Evolutionary conservation across 1,139 yeast genomes (phyloP).

Genomic region (Candida sanyaensis): DNA sequence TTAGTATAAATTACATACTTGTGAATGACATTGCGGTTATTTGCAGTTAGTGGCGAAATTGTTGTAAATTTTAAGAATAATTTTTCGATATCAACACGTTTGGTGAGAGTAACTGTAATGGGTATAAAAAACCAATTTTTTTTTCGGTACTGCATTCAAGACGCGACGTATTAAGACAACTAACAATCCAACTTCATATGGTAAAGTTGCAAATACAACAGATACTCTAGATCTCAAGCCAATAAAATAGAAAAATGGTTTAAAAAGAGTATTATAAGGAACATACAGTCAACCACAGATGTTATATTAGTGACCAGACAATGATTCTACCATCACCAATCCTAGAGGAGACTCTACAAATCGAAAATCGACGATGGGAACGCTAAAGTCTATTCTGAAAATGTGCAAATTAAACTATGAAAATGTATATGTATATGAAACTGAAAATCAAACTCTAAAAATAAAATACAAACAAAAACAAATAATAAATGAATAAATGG

Average conservation of each 20-base stretch:
- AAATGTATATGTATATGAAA: not conserved
- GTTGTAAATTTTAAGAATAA: not conserved
- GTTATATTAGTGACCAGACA: no score
- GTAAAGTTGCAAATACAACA: no score
- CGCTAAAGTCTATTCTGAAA: not conserved
- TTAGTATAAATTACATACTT: constrained; percentile 3
- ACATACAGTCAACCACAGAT: no score
- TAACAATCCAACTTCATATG: no score
- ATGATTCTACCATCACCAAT: no score
- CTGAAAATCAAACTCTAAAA: not conserved
- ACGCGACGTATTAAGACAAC: no score
- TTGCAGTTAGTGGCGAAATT: not conserved
- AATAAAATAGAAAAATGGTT: no score
- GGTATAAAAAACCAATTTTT: no score
- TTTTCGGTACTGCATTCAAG: not conserved
- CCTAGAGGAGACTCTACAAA: no score
- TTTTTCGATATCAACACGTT: constrained; percentile 1
- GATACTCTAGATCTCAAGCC: no score
- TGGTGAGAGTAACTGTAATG: not conserved
- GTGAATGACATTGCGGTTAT: constrained; percentile 3
- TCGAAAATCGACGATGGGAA: no score
- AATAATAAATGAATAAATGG: not conserved
- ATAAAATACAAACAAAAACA: not conserved
- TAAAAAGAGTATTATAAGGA: no score
- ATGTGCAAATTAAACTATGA: not conserved